These are phyloP conservation scores for Dissophora ornata DNA, from an alignment of 192 early-diverging fungal genomes.

Conservation along the genomic window DNA sequence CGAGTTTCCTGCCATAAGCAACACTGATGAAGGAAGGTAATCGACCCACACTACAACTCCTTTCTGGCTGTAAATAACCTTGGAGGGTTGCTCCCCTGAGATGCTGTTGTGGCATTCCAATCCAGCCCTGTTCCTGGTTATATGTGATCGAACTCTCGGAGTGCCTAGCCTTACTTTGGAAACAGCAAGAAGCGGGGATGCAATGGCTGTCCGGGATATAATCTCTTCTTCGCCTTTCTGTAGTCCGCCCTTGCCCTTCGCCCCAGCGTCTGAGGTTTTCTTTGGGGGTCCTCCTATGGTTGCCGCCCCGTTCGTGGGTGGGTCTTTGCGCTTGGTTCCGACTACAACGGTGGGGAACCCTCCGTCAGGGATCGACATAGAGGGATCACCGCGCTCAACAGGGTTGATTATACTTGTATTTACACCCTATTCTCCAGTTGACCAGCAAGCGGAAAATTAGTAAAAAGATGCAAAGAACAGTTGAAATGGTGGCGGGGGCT, in stretches of 20 bases:
- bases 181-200: slow-evolving; percentile 54
- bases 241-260: slow-evolving; percentile 23
- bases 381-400: slow-evolving; percentile 56
- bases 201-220: slow-evolving; percentile 41
- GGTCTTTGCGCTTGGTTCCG: slow-evolving; percentile 63
- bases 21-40: slow-evolving; percentile 63
- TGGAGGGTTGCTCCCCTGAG: slow-evolving; percentile 43
- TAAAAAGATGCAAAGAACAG: too few species aligned
- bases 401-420: background rate
- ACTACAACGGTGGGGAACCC: slow-evolving; percentile 55
- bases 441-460: too few species aligned
- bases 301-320: slow-evolving; percentile 17
- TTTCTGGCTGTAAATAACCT: slow-evolving; percentile 62
- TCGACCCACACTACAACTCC: slow-evolving; percentile 68
- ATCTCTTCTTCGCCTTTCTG: slow-evolving; percentile 28
- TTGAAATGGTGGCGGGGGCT: too few species aligned
- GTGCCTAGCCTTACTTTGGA: slow-evolving; percentile 60
- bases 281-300: slow-evolving; percentile 19
- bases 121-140: slow-evolving; percentile 41
- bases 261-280: slow-evolving; percentile 19
- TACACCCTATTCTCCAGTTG: background rate
- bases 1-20: slow-evolving; percentile 71
- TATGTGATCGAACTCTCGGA: slow-evolving; percentile 58
- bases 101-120: slow-evolving; percentile 49
- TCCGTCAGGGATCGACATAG: slow-evolving; percentile 39